phyloP scores from a whole-genome alignment of 2,329 filamentous ascomycete genomes.

The Fusarium tjaetaba region DNA sequence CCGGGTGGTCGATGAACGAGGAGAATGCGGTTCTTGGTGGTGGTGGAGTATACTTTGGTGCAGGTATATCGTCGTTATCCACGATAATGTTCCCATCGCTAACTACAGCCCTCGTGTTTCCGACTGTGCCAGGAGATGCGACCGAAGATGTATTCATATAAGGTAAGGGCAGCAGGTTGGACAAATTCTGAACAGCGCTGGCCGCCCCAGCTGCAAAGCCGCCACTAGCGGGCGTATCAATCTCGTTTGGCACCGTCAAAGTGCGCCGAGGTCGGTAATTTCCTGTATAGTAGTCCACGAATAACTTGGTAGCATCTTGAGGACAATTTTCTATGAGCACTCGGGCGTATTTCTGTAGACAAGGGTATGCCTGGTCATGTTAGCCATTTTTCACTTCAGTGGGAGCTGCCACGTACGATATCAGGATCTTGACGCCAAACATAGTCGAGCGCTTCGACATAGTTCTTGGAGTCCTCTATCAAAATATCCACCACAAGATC shows the following conservation, averaged over 20 bases:
- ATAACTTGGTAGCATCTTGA: conserved; percentile 82
- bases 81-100: conserved; percentile 64
- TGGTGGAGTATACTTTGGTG: conserved; percentile 77
- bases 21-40: conserved; percentile 92
- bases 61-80: conserved; percentile 56
- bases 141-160: conserved; percentile 78
- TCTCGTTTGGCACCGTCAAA: conserved; percentile 49
- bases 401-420: conserved; percentile 61
- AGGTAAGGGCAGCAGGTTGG: conserved; percentile 83
- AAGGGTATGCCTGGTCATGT: conserved; percentile 76
- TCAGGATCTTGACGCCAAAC: conserved; percentile 88
- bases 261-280: conserved; percentile 80
- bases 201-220: conserved; percentile 69
- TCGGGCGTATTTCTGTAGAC: conserved; percentile 93
- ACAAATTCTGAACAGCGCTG: conserved; percentile 85
- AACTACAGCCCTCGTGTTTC: conserved; percentile 59
- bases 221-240: conserved; percentile 51
- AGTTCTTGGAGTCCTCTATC: conserved; percentile 94
- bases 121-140: conserved; percentile 62
- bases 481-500: conserved; percentile 95
- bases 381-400: conserved; percentile 35
- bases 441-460: conserved; percentile 87
- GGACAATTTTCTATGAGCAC: conserved; percentile 90
- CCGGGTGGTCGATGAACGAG: conserved; percentile 92
- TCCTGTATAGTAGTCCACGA: conserved; percentile 95